Evolutionary conservation across 352 stramenopile genomes (phyloP).

Genomic region (Phytophthora tentaculata): DNA sequence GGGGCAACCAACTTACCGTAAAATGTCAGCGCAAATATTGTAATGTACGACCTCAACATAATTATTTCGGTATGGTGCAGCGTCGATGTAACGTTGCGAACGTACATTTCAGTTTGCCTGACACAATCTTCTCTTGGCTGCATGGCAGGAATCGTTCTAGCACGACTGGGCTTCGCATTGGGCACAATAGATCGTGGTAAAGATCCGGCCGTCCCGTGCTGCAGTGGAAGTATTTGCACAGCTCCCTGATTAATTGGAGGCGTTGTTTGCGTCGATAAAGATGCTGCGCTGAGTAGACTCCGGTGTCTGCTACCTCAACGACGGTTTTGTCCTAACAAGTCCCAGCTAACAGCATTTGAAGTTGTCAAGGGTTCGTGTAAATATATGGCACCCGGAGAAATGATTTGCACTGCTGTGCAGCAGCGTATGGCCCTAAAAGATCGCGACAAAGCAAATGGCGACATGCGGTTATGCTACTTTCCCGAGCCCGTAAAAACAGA

Average conservation of each 20-base stretch:
- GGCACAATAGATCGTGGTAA: background rate
- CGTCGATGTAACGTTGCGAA: constrained; percentile 10
- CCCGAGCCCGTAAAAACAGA: no score
- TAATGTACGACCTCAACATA: constrained; percentile 36
- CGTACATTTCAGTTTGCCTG: background rate
- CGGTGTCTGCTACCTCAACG: background rate
- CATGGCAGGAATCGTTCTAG: background rate
- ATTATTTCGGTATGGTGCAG: constrained; percentile 39
- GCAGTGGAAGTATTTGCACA: background rate
- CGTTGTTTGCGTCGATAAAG: background rate
- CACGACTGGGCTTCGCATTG: no score
- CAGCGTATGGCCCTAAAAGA: no score
- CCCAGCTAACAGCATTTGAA: no score
- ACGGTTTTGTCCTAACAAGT: no score
- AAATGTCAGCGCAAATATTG: constrained; percentile 27
- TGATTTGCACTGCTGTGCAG: no score
- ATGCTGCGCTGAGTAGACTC: background rate
- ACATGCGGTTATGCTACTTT: no score
- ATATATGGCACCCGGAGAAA: no score
- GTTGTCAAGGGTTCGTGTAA: no score
- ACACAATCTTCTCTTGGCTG: background rate
- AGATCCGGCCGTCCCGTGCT: no score
- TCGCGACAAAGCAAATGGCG: no score
- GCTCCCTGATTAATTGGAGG: background rate
- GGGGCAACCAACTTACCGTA: constrained; percentile 22